Conservation (phyloP, 371 early-diverging fungal genomes). For the Ordospora colligata region DNA sequence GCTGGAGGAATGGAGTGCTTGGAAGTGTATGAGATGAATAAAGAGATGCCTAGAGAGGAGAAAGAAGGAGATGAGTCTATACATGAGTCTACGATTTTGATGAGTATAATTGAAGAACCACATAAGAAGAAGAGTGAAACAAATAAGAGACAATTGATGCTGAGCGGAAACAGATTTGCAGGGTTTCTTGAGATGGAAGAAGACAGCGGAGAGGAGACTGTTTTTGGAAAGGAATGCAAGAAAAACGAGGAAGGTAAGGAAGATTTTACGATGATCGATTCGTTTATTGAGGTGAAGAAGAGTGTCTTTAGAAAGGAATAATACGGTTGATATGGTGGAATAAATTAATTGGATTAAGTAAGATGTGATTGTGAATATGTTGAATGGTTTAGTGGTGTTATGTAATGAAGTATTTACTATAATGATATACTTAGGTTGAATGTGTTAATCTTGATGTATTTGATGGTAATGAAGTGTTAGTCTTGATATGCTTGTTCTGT, state of each 20-base stretch:
- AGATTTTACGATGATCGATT: constrained; percentile 29
- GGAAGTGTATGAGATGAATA: not conserved
- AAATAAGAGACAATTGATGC: not conserved
- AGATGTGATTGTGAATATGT: too few relatives aligned
- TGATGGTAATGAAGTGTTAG: too few relatives aligned
- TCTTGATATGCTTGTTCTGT: too few relatives aligned
- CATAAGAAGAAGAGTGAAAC: not conserved
- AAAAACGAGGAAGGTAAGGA: not conserved
- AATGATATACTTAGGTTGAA: too few relatives aligned
- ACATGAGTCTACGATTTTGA: not conserved
- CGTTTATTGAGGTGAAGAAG: constrained; percentile 8
- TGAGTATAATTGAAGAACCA: not conserved
- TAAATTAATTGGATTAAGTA: not conserved
- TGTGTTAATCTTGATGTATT: too few relatives aligned
- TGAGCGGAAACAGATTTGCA: not conserved
- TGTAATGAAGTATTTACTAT: too few relatives aligned
- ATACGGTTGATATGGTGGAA: not conserved
- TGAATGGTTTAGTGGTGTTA: too few relatives aligned
- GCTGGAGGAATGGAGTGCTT: not conserved
- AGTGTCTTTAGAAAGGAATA: not conserved
- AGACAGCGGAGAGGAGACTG: not conserved
- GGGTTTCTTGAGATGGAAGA: not conserved
- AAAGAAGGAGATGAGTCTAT: not conserved
- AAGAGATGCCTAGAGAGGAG: not conserved
- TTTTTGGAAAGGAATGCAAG: not conserved